A percentile compares a stretch with the other conserved stretches of the same genome.
Conservation (phyloP, 768 basidiomycete species). For the Boletus subparvulus region DNA sequence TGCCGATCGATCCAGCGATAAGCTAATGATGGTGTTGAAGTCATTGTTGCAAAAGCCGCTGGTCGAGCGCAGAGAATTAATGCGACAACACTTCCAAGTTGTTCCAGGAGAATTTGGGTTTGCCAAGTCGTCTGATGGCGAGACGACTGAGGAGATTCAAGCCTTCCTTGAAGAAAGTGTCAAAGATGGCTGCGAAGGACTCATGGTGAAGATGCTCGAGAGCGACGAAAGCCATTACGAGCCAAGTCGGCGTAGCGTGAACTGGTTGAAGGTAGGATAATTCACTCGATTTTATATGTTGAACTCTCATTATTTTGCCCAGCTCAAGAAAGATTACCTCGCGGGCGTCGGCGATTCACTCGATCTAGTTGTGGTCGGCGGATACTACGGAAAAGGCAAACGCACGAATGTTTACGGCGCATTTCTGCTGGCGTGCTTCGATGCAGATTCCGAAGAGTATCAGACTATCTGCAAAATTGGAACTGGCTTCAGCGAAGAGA, state of each 20-base stretch:
- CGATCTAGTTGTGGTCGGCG: conserved; percentile 96
- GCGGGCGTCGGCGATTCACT: conserved; percentile 96
- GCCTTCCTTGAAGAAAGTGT: conserved; percentile 93
- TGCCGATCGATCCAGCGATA: neutral
- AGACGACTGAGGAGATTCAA: conserved; percentile 92
- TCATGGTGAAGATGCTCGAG: conserved; percentile 99
- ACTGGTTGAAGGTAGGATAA: conserved; percentile 88
- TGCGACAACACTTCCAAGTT: conserved; percentile 75
- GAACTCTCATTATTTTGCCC: conserved; percentile 7
- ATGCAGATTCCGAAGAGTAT: conserved; percentile 88
- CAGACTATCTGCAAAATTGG: conserved; percentile 99
- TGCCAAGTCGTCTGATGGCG: conserved; percentile 86
- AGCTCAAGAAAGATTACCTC: conserved; percentile 99
- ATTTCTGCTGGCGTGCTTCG: conserved; percentile 96
- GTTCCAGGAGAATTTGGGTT: conserved; percentile 92
- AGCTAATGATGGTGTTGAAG: conserved; percentile 42
- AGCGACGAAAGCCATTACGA: conserved; percentile 91
- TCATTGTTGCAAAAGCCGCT: conserved; percentile 79
- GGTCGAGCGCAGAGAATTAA: conserved; percentile 69
- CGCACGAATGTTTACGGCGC: conserved; percentile 97
- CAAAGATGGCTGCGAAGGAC: conserved; percentile 96
- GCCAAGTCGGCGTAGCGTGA: conserved; percentile 91
- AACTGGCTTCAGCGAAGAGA: conserved; percentile 95
- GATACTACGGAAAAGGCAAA: conserved; percentile 97
- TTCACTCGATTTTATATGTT: neutral